Evolutionary conservation across 139 green algal species (phyloP), one percentile per base, ranked within the genome.

Genomic region (Picochlorum sp.): DNA sequence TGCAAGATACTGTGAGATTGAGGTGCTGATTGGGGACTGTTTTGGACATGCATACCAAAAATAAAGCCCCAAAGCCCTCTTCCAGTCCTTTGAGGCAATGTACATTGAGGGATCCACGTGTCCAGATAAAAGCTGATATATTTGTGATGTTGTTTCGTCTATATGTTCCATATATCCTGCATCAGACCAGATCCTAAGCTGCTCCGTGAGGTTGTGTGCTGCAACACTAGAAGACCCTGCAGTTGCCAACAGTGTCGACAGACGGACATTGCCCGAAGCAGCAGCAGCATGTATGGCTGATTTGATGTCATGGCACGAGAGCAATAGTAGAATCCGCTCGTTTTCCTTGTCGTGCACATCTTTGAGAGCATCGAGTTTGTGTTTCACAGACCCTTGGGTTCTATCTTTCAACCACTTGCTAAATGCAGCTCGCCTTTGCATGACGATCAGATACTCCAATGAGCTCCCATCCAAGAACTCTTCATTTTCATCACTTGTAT

Each of bases 111-210:
- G 70, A 9, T 83, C 46, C 54, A 82, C 46, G 6, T 84, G 49
- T 0, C 88, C 88, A 3, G 76, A 77, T 34, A 95, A 76, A 60
- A 95, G 78, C 26, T 58, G 57, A 54, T 89, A 92, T 4, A 89
- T 58, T 3, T 68, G 56, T 37, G 79, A 44, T 49, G 77, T 62
- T 23, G 76, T 72, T 0, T 45, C 16, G 4, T 68, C 51, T 4
- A 95, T 75, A 71, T 71, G 57, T 2, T 52, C 37, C 7, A 58
- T 15, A 15, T 82, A 77, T 16, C 71, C 74, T 4, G 64, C 64
- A 8, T 65, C 64, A 47, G 68, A 41, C 82, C 85, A 90, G 30
- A 82, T 23, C 6, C 58, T 28, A 60, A 95, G 74, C 75, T 96
- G 87, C n/a, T 60, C 37, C 0, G 49, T 54, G 7, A 89, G n/a